Evolutionary conservation across 225 moss, liverwort and hornwort species (phyloP).

Genomic region (Marchantia polymorpha): DNA sequence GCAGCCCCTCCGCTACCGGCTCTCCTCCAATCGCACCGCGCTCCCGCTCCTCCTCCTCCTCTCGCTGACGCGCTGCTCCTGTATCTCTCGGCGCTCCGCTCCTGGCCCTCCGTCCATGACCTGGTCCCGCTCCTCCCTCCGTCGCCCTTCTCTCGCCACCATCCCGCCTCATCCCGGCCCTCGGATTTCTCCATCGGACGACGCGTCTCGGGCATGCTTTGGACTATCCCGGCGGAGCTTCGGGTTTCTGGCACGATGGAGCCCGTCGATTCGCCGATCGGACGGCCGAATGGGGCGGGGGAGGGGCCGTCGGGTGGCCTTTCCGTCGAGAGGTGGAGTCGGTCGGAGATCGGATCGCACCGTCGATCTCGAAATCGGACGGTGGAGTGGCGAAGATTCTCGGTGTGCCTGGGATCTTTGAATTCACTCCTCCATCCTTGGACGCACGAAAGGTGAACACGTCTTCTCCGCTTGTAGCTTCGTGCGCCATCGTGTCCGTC

Average conservation of each 20-base stretch:
- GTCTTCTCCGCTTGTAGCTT: neutral
- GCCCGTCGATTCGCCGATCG: neutral
- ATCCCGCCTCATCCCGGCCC: neutral
- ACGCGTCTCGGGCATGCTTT: neutral
- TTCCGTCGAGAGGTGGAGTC: neutral
- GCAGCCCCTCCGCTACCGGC: neutral
- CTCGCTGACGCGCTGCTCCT: too few relatives aligned
- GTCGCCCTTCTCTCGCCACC: neutral
- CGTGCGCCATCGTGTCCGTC: neutral
- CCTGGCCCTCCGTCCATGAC: too few relatives aligned
- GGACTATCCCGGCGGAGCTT: neutral
- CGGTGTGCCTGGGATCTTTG: neutral
- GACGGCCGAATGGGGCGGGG: neutral
- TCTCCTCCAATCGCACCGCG: neutral
- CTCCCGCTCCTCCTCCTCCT: neutral
- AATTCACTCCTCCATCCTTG: neutral
- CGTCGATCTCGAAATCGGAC: neutral
- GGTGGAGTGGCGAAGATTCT: neutral
- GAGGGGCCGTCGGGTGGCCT: neutral
- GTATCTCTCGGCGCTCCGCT: too few relatives aligned
- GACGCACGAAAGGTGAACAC: neutral
- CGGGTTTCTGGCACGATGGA: neutral
- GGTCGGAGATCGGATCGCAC: neutral
- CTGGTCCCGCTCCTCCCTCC: neutral
- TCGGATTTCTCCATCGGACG: neutral